Base-by-base conservation (phyloP, 495 filamentous ascomycete genomes). In the Penicillium taxi region DNA sequence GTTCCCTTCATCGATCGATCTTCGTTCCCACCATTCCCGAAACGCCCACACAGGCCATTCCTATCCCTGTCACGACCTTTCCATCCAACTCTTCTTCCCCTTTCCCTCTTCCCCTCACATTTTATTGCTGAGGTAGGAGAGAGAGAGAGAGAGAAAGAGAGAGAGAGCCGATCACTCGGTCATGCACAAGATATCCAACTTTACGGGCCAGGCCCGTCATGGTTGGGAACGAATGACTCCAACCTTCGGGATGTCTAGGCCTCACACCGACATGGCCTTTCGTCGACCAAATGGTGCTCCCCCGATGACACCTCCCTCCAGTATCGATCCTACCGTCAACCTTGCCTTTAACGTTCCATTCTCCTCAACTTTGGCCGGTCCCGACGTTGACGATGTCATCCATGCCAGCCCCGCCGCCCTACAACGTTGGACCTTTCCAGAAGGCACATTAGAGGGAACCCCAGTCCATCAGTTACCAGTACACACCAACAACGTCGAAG, bases 271-370 rank as follows among this genome's bases (percentile, higher is more conserved):
- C 50, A 80, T 89, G 74, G 70, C 81, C 56, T 73, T 69, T 62
- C 84, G 76, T 73, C 86, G 77, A 55, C 75, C 73, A 41, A 77
- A 80, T 57, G 75, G 72, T 35, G 69, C 76, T 42, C 74, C 79
- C 20, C 74, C 80, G 14, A 71, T 81, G 59, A 74, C 78, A 37
- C 73, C 77, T 31, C 73, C 79, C 22, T 75, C 78, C 23, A 65
- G 72, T 31, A 66, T 75, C 60, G 81, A 88, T 48, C 64, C 79
- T 19, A 74, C 77, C 39, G 81, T 89, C 52, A 80, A 81, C 46
- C 72, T 84, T 33, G 84, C 85, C 48, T 96, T 96, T 76, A 95
- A 94, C 55, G 82, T 96, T 6, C 91, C 91, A 21, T 95, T 98
- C 66, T 78, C 85, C 39, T 93, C 86, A 31, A 83, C 87, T 47